phyloP scores from a whole-genome alignment of 1,139 yeast species.

The Yamadazyma jaroonii region DNA sequence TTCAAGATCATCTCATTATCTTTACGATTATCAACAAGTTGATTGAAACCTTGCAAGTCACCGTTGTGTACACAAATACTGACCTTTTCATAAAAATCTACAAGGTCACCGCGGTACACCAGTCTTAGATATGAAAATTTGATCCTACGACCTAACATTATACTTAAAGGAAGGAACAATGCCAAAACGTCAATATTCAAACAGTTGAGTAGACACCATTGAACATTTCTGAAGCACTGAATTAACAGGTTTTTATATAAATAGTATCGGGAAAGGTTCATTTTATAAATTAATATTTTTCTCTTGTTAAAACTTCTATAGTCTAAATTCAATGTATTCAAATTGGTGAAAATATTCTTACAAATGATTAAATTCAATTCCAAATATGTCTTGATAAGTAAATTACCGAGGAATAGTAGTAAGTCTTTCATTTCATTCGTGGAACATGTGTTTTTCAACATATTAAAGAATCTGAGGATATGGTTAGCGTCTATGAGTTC shows the following conservation, averaged over 20 bases:
- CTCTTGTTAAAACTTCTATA: constrained; percentile 34
- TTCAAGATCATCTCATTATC: constrained; percentile 33
- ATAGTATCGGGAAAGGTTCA: constrained; percentile 64
- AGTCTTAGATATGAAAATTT: constrained; percentile 22
- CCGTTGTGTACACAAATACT: constrained; percentile 37
- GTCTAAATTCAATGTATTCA: constrained; percentile 55
- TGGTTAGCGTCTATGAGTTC: no score
- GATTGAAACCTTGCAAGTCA: constrained; percentile 32
- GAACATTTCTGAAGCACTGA: constrained; percentile 55
- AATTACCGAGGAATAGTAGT: constrained; percentile 20
- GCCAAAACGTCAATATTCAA: constrained; percentile 39
- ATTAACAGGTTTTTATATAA: constrained; percentile 57
- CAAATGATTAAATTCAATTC: constrained; percentile 26
- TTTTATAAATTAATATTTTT: constrained; percentile 57
- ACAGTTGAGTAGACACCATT: constrained; percentile 57
- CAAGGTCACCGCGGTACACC: constrained; percentile 22
- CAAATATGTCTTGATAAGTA: no score
- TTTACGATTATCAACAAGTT: constrained; percentile 27
- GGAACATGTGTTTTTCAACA: no score
- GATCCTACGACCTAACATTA: constrained; percentile 53
- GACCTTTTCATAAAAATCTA: constrained; percentile 36
- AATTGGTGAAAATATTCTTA: constrained; percentile 71
- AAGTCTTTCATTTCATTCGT: constrained; percentile 41
- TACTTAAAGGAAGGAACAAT: constrained; percentile 55
- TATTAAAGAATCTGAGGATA: no score